Conservation (phyloP, 148 eudicot genomes). For the Simmondsia chinensis region DNA sequence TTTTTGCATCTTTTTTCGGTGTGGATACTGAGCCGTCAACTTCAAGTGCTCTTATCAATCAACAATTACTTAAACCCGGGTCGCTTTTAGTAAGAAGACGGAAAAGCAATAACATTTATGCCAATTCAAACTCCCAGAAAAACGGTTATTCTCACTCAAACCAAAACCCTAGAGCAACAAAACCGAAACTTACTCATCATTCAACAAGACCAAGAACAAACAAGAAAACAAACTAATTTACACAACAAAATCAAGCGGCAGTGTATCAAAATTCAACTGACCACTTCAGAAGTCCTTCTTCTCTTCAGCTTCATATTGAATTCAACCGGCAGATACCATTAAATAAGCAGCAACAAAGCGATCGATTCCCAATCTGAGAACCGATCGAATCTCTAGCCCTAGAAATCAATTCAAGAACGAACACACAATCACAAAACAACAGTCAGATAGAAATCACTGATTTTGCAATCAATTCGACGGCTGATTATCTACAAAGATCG, state of each 20-base stretch:
- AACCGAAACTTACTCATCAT: neutral
- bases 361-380: slow-evolving; percentile 13
- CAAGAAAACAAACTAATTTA: neutral
- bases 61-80: neutral
- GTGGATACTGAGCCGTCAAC: neutral
- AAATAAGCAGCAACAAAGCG: slow-evolving; percentile 9
- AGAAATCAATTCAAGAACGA: neutral
- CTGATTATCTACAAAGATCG: neutral
- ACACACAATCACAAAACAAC: neutral
- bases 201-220: slow-evolving; percentile 1
- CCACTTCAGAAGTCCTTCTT: slow-evolving; percentile 80
- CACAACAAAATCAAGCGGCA: neutral
- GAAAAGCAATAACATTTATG: neutral
- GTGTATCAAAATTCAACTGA: slow-evolving; percentile 14
- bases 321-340: slow-evolving; percentile 37
- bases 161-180: neutral
- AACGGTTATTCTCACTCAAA: neutral
- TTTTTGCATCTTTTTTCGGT: neutral
- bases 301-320: slow-evolving; percentile 64
- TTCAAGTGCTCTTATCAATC: neutral
- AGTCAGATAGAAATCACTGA: slow-evolving; percentile 6
- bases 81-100: neutral
- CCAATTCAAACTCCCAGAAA: neutral
- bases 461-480: neutral
- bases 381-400: slow-evolving; percentile 10